phyloP scores from a whole-genome alignment of 1,139 yeast genomes.

The Yueomyces sp. region DNA sequence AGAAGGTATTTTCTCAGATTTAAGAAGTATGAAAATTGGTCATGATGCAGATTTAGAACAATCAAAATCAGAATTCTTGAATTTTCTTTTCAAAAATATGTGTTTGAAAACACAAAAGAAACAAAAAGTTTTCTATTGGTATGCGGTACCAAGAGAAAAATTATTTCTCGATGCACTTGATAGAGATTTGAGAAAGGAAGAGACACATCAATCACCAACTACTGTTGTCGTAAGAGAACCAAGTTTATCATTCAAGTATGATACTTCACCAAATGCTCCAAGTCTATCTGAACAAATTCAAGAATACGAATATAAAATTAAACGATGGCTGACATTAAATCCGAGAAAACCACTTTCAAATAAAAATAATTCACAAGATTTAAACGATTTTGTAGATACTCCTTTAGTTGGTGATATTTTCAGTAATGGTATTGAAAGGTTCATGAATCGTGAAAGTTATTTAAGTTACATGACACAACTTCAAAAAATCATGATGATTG shows the following conservation, averaged over 20 bases:
- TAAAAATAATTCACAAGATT: neutral
- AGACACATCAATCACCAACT: constrained; percentile 42
- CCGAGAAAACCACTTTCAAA: constrained; percentile 4
- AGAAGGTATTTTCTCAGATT: constrained; percentile 89
- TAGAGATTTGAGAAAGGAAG: constrained; percentile 78
- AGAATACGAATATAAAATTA: neutral
- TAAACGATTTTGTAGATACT: neutral
- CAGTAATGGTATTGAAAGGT: neutral
- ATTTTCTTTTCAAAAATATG: constrained; percentile 71
- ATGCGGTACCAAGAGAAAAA: constrained; percentile 87
- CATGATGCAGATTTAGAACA: constrained; percentile 79
- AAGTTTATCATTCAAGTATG: constrained; percentile 47
- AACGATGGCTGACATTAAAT: constrained; percentile 1
- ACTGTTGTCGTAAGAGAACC: constrained; percentile 51
- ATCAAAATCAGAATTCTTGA: constrained; percentile 78
- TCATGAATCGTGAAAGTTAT: neutral
- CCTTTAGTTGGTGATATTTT: neutral
- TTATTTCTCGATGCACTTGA: constrained; percentile 89
- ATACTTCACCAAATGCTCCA: constrained; percentile 8
- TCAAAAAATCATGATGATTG: neutral
- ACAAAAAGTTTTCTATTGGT: constrained; percentile 96
- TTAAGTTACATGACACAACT: neutral
- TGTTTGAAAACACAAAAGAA: constrained; percentile 92
- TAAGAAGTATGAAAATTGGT: constrained; percentile 78
- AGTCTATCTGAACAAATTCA: constrained; percentile 18